Evolutionary conservation across 164 flowering plant species (phyloP).

Genomic region (Chloranthus sessilifolius): DNA sequence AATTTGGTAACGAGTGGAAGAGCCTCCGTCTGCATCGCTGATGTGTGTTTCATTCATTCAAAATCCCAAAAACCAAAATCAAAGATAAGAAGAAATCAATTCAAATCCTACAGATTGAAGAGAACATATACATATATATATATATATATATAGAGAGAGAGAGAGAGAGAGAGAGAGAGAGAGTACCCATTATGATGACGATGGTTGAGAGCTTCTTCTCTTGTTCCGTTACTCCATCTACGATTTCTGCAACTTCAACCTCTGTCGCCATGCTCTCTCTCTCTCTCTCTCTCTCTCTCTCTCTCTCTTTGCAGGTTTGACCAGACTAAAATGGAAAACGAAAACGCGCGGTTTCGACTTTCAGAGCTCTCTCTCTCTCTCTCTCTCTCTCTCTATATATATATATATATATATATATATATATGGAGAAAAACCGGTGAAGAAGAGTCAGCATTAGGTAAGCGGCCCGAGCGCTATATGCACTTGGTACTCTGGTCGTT

Average conservation of each 20-base stretch:
- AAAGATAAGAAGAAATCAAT: not conserved
- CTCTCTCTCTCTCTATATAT: too few relatives aligned
- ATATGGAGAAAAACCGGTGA: too few relatives aligned
- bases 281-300: not conserved
- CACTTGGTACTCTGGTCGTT: too few relatives aligned
- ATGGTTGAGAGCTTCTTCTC: conserved; percentile 53
- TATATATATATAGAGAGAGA: not conserved
- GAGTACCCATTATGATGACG: conserved; percentile 66
- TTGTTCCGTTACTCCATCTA: conserved; percentile 25
- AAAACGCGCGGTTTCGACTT: too few relatives aligned
- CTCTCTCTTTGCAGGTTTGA: not conserved
- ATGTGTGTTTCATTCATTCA: conserved; percentile 78
- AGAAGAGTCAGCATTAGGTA: too few relatives aligned
- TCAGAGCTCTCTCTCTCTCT: too few relatives aligned
- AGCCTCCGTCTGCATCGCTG: conserved; percentile 99
- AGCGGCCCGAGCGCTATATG: too few relatives aligned
- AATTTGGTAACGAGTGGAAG: conserved; percentile 74
- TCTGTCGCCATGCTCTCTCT: not conserved
- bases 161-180: not conserved
- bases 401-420: too few relatives aligned
- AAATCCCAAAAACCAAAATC: not conserved
- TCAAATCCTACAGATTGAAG: not conserved
- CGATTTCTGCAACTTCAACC: conserved; percentile 26
- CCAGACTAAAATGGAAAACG: too few relatives aligned
- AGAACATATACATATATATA: not conserved